Percentiles rank a stretch among this genome's conserved stretches.
Conservation (phyloP, 2,329 filamentous ascomycete species). For the Colletotrichum sp. region DNA sequence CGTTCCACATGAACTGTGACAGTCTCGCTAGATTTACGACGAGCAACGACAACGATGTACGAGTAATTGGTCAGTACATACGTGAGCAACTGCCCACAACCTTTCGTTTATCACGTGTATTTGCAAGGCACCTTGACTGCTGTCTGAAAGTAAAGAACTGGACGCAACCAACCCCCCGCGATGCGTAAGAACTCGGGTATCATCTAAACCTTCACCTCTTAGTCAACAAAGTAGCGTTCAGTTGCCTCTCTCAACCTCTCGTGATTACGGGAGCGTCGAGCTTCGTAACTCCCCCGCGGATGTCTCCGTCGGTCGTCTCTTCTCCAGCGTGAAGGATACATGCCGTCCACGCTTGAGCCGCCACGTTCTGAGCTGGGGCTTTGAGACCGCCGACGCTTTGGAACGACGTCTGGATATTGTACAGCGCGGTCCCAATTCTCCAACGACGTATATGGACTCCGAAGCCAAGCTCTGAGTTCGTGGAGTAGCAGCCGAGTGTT, state of each 20-base stretch:
- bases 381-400: slow-evolving; percentile 12
- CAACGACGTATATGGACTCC: slow-evolving; percentile 76
- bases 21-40: neutral
- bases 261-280: slow-evolving; percentile 6
- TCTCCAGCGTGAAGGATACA: slow-evolving; percentile 21
- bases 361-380: slow-evolving; percentile 1
- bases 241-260: slow-evolving; percentile 11
- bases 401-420: slow-evolving; percentile 59
- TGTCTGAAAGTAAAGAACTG: neutral
- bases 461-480: slow-evolving; percentile 81
- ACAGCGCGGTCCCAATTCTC: slow-evolving; percentile 82
- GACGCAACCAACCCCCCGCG: neutral
- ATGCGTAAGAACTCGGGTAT: neutral
- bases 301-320: slow-evolving; percentile 15
- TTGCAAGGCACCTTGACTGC: neutral
- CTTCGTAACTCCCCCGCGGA: neutral
- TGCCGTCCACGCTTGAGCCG: neutral
- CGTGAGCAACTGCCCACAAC: neutral
- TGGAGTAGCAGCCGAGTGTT: slow-evolving; percentile 81
- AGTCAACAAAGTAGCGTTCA: slow-evolving; percentile 11
- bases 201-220: neutral
- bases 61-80: neutral
- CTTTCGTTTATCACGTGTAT: neutral
- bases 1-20: neutral
- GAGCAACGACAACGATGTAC: neutral